These are phyloP conservation scores for Chaetothyriales sp. DNA, from an alignment of 2,329 filamentous ascomycete genomes.

Conservation along the genomic window DNA sequence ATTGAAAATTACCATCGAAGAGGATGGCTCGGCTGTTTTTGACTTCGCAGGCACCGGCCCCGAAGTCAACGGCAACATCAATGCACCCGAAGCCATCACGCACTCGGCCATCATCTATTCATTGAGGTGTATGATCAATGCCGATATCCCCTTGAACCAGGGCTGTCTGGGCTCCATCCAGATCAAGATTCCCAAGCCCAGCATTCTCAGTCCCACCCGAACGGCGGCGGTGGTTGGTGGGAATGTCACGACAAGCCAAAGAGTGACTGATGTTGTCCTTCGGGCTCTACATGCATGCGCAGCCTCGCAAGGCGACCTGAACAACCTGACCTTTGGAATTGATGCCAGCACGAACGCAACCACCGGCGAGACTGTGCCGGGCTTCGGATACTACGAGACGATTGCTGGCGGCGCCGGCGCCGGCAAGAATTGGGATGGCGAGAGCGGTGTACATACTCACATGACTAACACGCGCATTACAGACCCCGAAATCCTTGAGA, in stretches of 20 bases:
- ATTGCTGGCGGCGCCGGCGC: slow-evolving; percentile 67
- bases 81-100: slow-evolving; percentile 27
- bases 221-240: slow-evolving; percentile 19
- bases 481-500: slow-evolving; percentile 65
- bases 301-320: slow-evolving; percentile 20
- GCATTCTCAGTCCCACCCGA: slow-evolving; percentile 21
- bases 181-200: slow-evolving; percentile 18
- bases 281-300: slow-evolving; percentile 22
- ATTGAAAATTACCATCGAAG: slow-evolving; percentile 24
- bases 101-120: slow-evolving; percentile 25
- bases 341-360: slow-evolving; percentile 7
- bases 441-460: slow-evolving; percentile 64
- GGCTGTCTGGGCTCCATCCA: slow-evolving; percentile 20
- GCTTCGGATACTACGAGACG: slow-evolving; percentile 71
- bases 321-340: slow-evolving; percentile 21
- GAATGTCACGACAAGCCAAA: slow-evolving; percentile 21
- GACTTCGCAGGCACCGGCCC: slow-evolving; percentile 30
- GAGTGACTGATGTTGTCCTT: slow-evolving; percentile 22
- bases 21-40: slow-evolving; percentile 23
- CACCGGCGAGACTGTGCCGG: slow-evolving; percentile 3
- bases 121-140: slow-evolving; percentile 19
- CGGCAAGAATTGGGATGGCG: slow-evolving; percentile 58
- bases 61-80: slow-evolving; percentile 24
- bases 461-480: slow-evolving; percentile 83
- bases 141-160: slow-evolving; percentile 24